A percentile compares a stretch with the other conserved stretches of the same genome.
Evolutionary conservation across 371 early-diverging fungal species (phyloP).

Genomic region (Mucor irregularis): DNA sequence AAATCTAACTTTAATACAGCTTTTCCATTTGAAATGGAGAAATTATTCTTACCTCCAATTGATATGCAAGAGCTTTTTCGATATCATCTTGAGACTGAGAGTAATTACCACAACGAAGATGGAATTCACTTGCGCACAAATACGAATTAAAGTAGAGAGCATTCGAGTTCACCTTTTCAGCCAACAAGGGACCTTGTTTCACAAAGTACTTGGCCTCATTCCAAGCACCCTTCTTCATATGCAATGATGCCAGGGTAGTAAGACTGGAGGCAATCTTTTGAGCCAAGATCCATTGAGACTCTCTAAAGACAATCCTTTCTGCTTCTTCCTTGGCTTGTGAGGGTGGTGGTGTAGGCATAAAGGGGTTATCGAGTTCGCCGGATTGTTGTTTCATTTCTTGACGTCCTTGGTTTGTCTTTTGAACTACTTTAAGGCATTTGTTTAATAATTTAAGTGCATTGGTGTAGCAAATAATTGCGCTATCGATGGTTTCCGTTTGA

Average conservation of each 20-base stretch:
- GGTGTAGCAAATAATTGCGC: slow-evolving; percentile 7
- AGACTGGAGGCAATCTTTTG: slow-evolving; percentile 52
- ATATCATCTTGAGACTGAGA: slow-evolving; percentile 35
- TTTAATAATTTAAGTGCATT: slow-evolving; percentile 8
- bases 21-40: no score
- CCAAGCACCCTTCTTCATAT: slow-evolving; percentile 65
- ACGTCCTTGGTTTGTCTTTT: slow-evolving; percentile 1
- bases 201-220: slow-evolving; percentile 71
- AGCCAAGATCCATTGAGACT: slow-evolving; percentile 45
- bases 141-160: slow-evolving; percentile 44
- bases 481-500: slow-evolving; percentile 8
- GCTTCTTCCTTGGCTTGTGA: background rate
- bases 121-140: slow-evolving; percentile 54
- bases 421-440: slow-evolving; percentile 6
- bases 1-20: no score
- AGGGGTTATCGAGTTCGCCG: slow-evolving; percentile 4
- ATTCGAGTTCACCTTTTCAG: slow-evolving; percentile 50
- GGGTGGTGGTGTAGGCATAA: background rate
- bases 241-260: slow-evolving; percentile 53
- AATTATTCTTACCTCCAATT: slow-evolving; percentile 12
- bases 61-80: background rate
- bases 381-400: background rate
- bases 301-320: slow-evolving; percentile 22
- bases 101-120: slow-evolving; percentile 49
- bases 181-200: slow-evolving; percentile 56